These are phyloP conservation scores for Hemisphaericaspora xylofermentans DNA, from an alignment of 1,139 yeast species.

Conservation along the genomic window DNA sequence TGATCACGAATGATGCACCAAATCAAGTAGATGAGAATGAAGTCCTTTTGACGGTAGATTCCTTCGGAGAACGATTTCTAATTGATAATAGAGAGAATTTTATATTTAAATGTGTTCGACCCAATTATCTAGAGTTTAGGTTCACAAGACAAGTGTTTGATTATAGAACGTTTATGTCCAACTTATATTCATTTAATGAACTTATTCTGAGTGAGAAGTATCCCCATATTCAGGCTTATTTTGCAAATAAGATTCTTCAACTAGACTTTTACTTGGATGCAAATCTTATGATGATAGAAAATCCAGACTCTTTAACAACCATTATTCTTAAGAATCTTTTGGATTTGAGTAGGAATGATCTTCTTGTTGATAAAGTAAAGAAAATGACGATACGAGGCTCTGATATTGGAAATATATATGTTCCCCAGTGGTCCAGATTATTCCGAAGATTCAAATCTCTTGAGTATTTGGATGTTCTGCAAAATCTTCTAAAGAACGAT, in stretches of 20 bases:
- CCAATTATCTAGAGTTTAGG: conserved; percentile 26
- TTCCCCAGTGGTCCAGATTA: conserved; percentile 34
- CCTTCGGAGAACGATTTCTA: conserved; percentile 12
- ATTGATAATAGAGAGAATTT: conserved; percentile 7
- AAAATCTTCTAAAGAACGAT: conserved; percentile 25
- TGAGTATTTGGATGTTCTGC: conserved; percentile 25
- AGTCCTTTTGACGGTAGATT: conserved; percentile 14
- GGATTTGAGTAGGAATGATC: conserved; percentile 10
- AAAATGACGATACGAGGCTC: conserved; percentile 29
- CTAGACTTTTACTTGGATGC: conserved; percentile 29
- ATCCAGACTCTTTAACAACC: conserved; percentile 16
- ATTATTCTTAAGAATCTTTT: conserved; percentile 14
- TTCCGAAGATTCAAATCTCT: conserved; percentile 26
- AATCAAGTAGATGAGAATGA: conserved; percentile 8
- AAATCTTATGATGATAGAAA: conserved; percentile 21
- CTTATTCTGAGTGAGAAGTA: neutral
- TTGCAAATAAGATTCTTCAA: conserved; percentile 20
- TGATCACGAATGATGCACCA: conserved; percentile 18
- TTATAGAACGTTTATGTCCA: conserved; percentile 26
- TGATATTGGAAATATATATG: conserved; percentile 38
- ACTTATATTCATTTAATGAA: conserved; percentile 22
- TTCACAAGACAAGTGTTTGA: conserved; percentile 31
- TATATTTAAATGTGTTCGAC: conserved; percentile 23
- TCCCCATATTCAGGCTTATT: conserved; percentile 18
- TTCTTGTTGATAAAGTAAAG: conserved; percentile 20